These are phyloP conservation scores for Trypanosomatidae sp. DNA, from an alignment of 208 protist genomes.

Conservation along the genomic window DNA sequence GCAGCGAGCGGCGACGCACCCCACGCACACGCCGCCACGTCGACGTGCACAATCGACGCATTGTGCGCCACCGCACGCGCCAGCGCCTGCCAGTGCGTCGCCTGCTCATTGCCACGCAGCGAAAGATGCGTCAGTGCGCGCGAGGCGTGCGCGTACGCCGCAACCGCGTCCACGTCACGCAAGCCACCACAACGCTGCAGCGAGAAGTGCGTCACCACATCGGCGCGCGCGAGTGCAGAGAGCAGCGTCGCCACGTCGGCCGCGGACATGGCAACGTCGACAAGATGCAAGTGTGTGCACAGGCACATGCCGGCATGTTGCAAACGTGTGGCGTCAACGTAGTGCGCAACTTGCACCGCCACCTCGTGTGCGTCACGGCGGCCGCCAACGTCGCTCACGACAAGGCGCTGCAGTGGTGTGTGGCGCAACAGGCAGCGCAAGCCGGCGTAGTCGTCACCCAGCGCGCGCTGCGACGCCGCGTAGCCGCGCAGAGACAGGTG, in stretches of 20 bases:
- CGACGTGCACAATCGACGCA: conserved; percentile 9
- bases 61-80: conserved; percentile 13
- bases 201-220: conserved; percentile 18
- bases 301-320: no score
- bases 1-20: no score
- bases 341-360: no score
- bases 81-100: conserved; percentile 16
- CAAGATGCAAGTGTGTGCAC: no score
- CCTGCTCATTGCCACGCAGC: conserved; percentile 22
- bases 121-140: conserved; percentile 20
- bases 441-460: conserved; percentile 18
- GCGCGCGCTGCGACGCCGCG: conserved; percentile 17
- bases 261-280: no score
- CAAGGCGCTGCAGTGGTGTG: no score
- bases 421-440: conserved; percentile 50
- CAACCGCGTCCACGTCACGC: conserved; percentile 10
- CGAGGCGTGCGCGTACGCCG: conserved; percentile 11
- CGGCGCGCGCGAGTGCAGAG: conserved; percentile 7
- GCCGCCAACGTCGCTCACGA: no score
- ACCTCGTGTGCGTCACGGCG: no score
- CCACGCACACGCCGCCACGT: conserved; percentile 30
- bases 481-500: conserved; percentile 28
- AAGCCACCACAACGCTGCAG: conserved; percentile 26
- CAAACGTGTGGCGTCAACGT: no score
- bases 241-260: no score